A percentile compares a stretch with the other conserved stretches of the same genome.
These are phyloP conservation scores for Diaporthe destruens DNA, from an alignment of 2,329 filamentous ascomycete genomes.

Conservation along the genomic window DNA sequence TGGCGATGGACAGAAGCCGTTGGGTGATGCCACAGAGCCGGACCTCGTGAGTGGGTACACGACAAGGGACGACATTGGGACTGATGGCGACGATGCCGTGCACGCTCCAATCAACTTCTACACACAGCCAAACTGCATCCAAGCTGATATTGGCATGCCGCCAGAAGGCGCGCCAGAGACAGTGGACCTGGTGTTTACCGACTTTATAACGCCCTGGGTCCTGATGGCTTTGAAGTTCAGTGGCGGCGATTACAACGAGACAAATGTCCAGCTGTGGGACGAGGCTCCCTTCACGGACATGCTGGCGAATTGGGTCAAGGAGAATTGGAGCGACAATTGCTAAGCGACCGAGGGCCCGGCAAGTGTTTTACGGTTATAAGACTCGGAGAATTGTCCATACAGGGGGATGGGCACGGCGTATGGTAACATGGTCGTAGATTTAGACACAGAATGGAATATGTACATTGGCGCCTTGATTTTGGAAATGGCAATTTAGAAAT, in stretches of 20 bases:
- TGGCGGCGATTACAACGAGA: conserved; percentile 62
- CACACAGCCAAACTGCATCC: conserved; percentile 84
- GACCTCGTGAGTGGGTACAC: conserved; percentile 80
- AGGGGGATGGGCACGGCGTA: conserved; percentile 23
- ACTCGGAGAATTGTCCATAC: not conserved
- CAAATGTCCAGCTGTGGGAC: conserved; percentile 64
- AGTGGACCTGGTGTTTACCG: conserved; percentile 91
- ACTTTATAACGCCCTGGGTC: conserved; percentile 89
- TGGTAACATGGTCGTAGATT: not conserved
- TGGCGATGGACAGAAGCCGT: conserved; percentile 48
- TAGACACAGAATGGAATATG: conserved; percentile 12
- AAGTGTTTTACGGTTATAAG: conserved; percentile 20
- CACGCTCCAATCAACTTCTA: conserved; percentile 83
- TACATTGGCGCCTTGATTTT: not conserved
- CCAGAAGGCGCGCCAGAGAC: conserved; percentile 68
- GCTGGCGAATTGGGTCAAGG: conserved; percentile 68
- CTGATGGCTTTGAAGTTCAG: conserved; percentile 77
- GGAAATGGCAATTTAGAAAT: conserved; percentile 26
- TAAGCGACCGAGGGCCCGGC: conserved; percentile 42
- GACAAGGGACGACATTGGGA: conserved; percentile 85
- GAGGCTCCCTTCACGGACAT: conserved; percentile 68
- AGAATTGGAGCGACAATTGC: conserved; percentile 68
- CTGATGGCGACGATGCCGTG: conserved; percentile 90
- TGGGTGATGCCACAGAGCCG: conserved; percentile 52
- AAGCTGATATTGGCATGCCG: conserved; percentile 75